These are phyloP conservation scores for Fomitiporia mediterranea DNA, from an alignment of 1,284 basidiomycete genomes.

Conservation along the genomic window DNA sequence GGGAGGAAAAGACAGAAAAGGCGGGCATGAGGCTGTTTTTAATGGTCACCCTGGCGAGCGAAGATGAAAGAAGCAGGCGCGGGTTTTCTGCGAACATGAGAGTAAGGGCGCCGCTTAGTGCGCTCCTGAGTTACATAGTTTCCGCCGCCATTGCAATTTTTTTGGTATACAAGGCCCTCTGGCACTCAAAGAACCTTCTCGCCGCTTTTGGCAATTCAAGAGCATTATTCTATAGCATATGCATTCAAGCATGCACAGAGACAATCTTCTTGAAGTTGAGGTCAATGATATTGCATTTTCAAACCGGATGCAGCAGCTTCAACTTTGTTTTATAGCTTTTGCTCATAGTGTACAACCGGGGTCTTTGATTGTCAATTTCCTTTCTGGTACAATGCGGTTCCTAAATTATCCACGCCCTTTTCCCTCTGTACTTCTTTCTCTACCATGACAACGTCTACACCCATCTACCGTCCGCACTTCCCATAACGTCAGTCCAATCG, in stretches of 20 bases:
- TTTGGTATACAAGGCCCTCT: too few species aligned
- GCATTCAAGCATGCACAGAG: too few species aligned
- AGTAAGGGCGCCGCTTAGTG: too few species aligned
- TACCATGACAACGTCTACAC: constrained; percentile 1
- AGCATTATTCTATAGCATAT: too few species aligned
- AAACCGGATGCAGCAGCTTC: not conserved
- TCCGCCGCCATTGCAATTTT: too few species aligned
- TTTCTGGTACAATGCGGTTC: not conserved
- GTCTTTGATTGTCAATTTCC: not conserved
- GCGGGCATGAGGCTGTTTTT: not conserved
- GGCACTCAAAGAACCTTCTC: too few species aligned
- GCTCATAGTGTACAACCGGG: not conserved
- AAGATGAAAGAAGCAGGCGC: not conserved
- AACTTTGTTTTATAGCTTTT: not conserved
- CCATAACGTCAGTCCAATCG: not conserved
- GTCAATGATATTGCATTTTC: not conserved
- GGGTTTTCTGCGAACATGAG: not conserved
- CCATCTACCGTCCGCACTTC: not conserved
- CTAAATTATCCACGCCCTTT: too few species aligned
- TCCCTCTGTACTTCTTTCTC: not conserved
- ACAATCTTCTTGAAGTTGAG: not conserved
- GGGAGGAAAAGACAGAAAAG: not conserved
- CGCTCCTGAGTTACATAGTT: too few species aligned
- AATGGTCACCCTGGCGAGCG: not conserved
- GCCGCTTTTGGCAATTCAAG: too few species aligned